A percentile compares a stretch with the other conserved stretches of the same genome.
Conservation (phyloP, 2,329 filamentous ascomycete genomes). For the Cytospora piceae region DNA sequence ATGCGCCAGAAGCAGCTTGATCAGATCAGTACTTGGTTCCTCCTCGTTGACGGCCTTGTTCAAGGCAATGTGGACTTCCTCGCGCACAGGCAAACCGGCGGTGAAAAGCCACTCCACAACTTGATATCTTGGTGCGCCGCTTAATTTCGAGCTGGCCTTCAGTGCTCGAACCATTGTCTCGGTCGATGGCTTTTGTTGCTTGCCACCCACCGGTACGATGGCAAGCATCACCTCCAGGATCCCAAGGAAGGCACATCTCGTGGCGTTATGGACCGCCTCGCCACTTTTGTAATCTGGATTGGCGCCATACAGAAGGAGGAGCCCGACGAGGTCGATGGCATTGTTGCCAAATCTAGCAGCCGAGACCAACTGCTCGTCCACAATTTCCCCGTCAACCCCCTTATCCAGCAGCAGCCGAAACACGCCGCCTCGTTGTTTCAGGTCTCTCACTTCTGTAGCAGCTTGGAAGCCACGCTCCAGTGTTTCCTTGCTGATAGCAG, state of each 20-base stretch:
- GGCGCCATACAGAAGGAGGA: conserved; percentile 57
- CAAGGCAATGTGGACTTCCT: conserved; percentile 55
- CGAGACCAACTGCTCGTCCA: conserved; percentile 57
- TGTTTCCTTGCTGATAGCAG: conserved; percentile 45
- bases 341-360: conserved; percentile 56
- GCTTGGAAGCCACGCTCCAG: conserved; percentile 58
- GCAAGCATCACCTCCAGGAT: conserved; percentile 58
- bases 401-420: conserved; percentile 55
- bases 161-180: conserved; percentile 54
- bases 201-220: conserved; percentile 45
- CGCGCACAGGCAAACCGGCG: conserved; percentile 52
- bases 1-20: conserved; percentile 52
- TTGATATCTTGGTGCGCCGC: conserved; percentile 50
- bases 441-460: conserved; percentile 55
- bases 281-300: conserved; percentile 59
- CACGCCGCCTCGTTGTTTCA: conserved; percentile 52
- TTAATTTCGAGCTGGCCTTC: conserved; percentile 58
- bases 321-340: conserved; percentile 51
- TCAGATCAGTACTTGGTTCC: conserved; percentile 51
- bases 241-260: conserved; percentile 53
- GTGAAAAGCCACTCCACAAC: conserved; percentile 55
- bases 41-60: conserved; percentile 58
- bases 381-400: conserved; percentile 54
- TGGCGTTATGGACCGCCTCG: conserved; percentile 59
- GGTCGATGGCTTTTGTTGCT: conserved; percentile 51